A percentile compares a stretch with the other conserved stretches of the same genome.
Conservation (phyloP, 495 filamentous ascomycete genomes). For the Aspergillus heteromorphus region DNA sequence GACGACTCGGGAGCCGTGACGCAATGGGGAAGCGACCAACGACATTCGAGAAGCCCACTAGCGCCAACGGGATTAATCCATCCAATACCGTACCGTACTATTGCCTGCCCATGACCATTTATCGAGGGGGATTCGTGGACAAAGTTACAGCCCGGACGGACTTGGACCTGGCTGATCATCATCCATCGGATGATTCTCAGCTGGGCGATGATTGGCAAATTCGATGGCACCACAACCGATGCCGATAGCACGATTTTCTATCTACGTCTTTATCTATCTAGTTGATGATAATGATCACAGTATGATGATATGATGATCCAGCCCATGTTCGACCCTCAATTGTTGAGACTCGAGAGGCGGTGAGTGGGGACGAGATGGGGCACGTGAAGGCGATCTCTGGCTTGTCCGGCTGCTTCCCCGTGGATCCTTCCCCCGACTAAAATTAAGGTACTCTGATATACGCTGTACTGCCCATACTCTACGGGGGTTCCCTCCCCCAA, state of each 20-base stretch:
- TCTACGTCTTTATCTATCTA: too few species aligned
- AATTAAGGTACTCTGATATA: conserved; percentile 5
- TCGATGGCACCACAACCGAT: neutral
- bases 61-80: neutral
- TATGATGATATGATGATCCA: neutral
- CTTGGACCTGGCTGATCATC: neutral
- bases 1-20: neutral
- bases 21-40: neutral
- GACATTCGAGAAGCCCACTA: conserved; percentile 2
- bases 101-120: neutral
- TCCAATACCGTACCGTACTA: neutral
- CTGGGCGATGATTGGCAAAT: neutral
- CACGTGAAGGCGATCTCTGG: conserved; percentile 11
- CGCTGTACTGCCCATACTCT: conserved; percentile 2
- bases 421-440: neutral
- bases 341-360: conserved; percentile 13
- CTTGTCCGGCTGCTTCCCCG: conserved; percentile 1
- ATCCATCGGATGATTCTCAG: neutral
- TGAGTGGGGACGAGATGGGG: conserved; percentile 3
- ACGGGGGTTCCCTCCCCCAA: neutral
- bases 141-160: neutral
- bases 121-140: neutral
- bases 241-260: neutral
- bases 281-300: neutral
- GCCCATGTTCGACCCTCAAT: neutral